Evolutionary conservation across 192 early-diverging fungal genomes (phyloP), one percentile per base, ranked within the genome.

Genomic region (Coemansia sp.): DNA sequence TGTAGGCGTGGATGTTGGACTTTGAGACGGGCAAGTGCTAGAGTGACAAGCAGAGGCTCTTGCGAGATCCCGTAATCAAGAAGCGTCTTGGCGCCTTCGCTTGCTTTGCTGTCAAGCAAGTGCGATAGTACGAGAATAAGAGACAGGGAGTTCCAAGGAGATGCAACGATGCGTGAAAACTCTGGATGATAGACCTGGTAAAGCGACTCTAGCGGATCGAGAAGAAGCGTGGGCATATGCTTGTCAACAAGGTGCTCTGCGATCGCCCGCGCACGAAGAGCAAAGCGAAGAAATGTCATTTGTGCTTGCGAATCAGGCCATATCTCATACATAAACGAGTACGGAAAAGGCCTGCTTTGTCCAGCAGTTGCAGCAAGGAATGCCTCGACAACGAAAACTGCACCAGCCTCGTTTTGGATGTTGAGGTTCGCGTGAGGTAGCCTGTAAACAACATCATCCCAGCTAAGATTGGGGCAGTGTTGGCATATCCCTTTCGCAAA

Each of bases 141-240:
- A n/a, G 81, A 78, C 21, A 78, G 70, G 59, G 81, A 84, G 71
- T 84, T 84, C 81, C 81, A 84, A 20, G 81, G 81, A 20, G 81
- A 84, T 16, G 62, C 53, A 23, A 84, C 51, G 10, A 84, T 72
- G 57, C 76, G 81, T 11, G 73, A 45, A 66, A 78, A 76, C 44
- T 84, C 72, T 24, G 68, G 44, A 18, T 73, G 81, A 23, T 84
- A 78, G 4, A 71, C 75, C 53, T 69, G 73, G 62, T 84, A 84
- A 11, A 84, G 73, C 26, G 76, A 59, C 12, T 83, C 81, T 15
- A 83, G 67, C n/a, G 81, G 72, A 39, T 77, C 81, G 15, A 68
- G 43, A 11, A 67, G 35, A 8, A 83, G 56, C 16, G 73, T 67
- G 5, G 81, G 81, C 81, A 77, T 77, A 33, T 83, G 75, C 60